Evolutionary conservation across 2,329 filamentous ascomycete species (phyloP).

Genomic region (Zopfia rhizophila): DNA sequence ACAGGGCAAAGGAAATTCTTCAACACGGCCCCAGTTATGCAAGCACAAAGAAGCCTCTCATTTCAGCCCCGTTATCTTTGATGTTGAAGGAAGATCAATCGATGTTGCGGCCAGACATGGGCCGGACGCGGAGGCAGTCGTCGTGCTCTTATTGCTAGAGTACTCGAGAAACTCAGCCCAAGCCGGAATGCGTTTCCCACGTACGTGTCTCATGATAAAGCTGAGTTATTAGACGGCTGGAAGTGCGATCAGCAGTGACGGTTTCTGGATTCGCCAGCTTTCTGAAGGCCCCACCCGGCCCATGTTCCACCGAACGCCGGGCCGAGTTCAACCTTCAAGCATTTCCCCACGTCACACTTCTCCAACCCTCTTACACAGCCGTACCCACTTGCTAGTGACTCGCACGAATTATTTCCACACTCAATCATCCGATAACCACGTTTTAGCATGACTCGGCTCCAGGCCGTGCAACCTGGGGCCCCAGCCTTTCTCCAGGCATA

Average conservation of each 20-base stretch:
- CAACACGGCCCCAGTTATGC: slow-evolving; percentile 23
- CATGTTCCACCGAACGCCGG: slow-evolving; percentile 10
- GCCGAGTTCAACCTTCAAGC: slow-evolving; percentile 6
- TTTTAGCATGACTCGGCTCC: slow-evolving; percentile 5
- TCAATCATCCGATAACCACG: background rate
- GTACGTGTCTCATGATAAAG: slow-evolving; percentile 2
- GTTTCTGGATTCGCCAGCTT: background rate
- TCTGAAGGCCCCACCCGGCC: slow-evolving; percentile 1
- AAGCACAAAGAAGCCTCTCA: too few species aligned
- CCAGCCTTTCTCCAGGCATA: slow-evolving; percentile 11
- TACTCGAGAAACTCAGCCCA: slow-evolving; percentile 1
- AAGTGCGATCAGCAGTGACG: too few species aligned
- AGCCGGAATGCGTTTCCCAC: slow-evolving; percentile 7
- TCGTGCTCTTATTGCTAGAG: slow-evolving; percentile 8
- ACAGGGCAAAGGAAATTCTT: background rate
- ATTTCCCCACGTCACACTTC: background rate
- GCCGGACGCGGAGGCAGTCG: slow-evolving; percentile 8
- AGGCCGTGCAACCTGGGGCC: background rate
- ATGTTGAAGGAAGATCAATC: background rate
- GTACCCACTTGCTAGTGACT: too few species aligned
- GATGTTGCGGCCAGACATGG: slow-evolving; percentile 14
- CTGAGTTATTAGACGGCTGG: too few species aligned
- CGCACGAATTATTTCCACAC: slow-evolving; percentile 3
- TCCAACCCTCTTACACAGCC: background rate
- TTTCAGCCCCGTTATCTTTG: background rate